Evolutionary conservation across 1,284 basidiomycete species (phyloP), one percentile per base, ranked within the genome.

Genomic region (Leccinum huronense): DNA sequence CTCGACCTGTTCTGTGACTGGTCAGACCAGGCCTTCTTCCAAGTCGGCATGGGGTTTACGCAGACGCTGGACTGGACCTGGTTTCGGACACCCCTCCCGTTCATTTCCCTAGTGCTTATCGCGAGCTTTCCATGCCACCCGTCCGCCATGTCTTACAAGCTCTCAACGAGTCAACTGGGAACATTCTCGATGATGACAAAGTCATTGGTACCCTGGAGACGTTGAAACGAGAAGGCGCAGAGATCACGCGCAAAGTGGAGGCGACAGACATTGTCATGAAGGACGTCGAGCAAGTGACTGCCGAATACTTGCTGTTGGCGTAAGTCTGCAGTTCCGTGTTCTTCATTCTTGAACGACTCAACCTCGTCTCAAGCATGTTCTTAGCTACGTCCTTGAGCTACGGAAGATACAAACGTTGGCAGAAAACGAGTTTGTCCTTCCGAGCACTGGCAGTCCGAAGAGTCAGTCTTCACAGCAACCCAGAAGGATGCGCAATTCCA

Each of bases 1-100:
- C 83, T 98, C 64, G 95, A 98, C 77, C 98, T 96, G 96, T 98
- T 98, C 71, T 95, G 96, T 48, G 95, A 97, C 75, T 98, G 96
- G 96, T 95, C 95, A 7, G 94, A 97, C 71, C 95, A 97, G 74
- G 95, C 96, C 1, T 93, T 98, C 76, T 97, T 93, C 75, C 96
- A 98, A 81, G 96, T 98, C 65, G 96, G 93, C 42, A 87, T 91
- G 82, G 96, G 98, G 78, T 96, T 98, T 77, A 98, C 95, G 0
- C 86, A 92, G 62, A 90, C 90, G 0, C 84, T 98, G 63, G 96
- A 98, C 76, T 85, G 69, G 96, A 97, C 70, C 77, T 93, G 31
- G 83, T 91, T 1, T 84, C 87, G 1, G 98, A 96, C 77, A 80
- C 77, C 16, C 86, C 94, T 10, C 92, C 94, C 1, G 72, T 81